Conservation (phyloP, 2,329 filamentous ascomycete species). For the Dothistroma septosporum region DNA sequence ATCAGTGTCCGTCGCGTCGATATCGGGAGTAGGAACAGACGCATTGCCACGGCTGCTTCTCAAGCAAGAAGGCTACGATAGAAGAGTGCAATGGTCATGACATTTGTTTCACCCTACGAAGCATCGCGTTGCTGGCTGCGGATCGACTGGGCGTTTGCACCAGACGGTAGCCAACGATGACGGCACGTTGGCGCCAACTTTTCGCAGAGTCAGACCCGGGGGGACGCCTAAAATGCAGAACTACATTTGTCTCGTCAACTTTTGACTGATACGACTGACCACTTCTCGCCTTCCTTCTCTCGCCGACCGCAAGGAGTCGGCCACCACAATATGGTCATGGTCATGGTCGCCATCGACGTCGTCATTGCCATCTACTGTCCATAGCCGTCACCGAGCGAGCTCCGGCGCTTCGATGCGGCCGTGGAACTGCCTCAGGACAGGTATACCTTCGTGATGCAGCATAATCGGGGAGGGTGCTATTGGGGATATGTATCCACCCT, state of each 20-base stretch:
- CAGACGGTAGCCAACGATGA: too few species aligned
- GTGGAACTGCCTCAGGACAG: background rate
- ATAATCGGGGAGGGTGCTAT: background rate
- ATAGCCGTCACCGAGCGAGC: background rate
- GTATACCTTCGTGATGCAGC: background rate
- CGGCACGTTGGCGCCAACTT: too few species aligned
- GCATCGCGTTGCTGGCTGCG: too few species aligned
- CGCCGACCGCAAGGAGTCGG: too few species aligned
- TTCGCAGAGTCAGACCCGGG: too few species aligned
- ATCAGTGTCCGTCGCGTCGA: constrained; percentile 86
- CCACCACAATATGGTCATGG: background rate
- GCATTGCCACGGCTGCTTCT: constrained; percentile 56
- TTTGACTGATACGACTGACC: too few species aligned
- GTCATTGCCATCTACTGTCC: background rate
- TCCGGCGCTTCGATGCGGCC: background rate
- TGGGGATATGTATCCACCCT: background rate
- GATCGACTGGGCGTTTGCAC: too few species aligned
- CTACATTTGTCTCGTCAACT: too few species aligned
- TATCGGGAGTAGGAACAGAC: constrained; percentile 87
- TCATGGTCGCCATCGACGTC: background rate
- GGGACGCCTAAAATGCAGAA: too few species aligned
- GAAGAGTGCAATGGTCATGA: background rate
- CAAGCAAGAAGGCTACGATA: background rate
- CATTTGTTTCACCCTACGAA: background rate
- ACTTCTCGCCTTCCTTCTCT: too few species aligned